phyloP scores from a whole-genome alignment of 2,329 filamentous ascomycete genomes.

The Zasmidium angulare region DNA sequence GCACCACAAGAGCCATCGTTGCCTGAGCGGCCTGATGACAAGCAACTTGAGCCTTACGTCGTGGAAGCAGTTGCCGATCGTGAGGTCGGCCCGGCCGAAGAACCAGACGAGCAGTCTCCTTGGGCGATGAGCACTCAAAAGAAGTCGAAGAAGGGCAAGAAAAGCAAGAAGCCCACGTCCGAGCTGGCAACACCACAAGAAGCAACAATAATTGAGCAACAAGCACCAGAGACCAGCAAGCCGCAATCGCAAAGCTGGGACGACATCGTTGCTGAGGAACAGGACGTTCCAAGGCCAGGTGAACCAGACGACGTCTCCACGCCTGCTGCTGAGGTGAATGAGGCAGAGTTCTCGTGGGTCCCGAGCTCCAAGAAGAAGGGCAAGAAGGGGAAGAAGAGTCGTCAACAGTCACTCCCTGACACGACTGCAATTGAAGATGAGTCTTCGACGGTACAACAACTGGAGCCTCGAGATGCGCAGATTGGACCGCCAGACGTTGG shows the following conservation, averaged over 20 bases:
- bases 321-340: background rate
- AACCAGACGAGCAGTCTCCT: conserved; percentile 11
- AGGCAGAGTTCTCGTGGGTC: conserved; percentile 8
- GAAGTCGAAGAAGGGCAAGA: conserved; percentile 34
- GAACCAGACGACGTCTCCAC: background rate
- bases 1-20: no score
- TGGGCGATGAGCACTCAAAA: conserved; percentile 11
- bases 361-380: conserved; percentile 17
- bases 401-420: background rate
- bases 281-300: background rate
- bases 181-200: background rate
- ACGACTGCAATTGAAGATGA: background rate
- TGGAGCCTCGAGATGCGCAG: background rate
- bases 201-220: background rate
- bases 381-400: conserved; percentile 26
- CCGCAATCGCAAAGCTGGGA: background rate
- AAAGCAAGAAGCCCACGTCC: background rate
- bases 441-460: background rate
- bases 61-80: background rate
- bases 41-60: background rate
- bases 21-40: background rate
- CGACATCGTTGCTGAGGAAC: background rate
- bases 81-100: conserved; percentile 14
- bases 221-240: background rate
- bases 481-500: background rate